Evolutionary conservation across 352 stramenopile species (phyloP).

Genomic region (Globisporangium irregulare): DNA sequence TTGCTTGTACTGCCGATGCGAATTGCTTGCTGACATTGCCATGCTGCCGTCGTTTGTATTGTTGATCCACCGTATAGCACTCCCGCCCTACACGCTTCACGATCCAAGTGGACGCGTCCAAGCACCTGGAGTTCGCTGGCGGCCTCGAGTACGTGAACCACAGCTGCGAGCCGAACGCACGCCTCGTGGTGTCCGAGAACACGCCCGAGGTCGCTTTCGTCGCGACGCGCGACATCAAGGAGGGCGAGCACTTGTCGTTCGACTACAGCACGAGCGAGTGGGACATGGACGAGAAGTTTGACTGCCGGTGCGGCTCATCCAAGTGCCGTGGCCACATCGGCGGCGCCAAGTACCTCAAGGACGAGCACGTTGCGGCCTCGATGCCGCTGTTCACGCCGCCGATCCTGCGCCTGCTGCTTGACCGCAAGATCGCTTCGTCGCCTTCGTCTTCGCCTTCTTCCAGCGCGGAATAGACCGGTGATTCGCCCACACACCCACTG

Average conservation of each 20-base stretch:
- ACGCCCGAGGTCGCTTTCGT: conserved; percentile 73
- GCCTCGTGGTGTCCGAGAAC: conserved; percentile 74
- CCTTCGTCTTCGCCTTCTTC: neutral
- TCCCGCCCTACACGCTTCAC: conserved; percentile 76
- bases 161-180: conserved; percentile 82
- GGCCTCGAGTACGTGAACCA: conserved; percentile 89
- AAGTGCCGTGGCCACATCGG: conserved; percentile 67
- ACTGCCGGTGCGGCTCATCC: conserved; percentile 69
- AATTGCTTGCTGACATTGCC: neutral
- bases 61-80: conserved; percentile 22
- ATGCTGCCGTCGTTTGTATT: neutral
- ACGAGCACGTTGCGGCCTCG: conserved; percentile 42
- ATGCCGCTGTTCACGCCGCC: conserved; percentile 73
- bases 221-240: conserved; percentile 64
- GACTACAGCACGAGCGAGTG: conserved; percentile 90
- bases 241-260: conserved; percentile 79
- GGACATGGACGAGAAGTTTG: conserved; percentile 91
- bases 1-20: neutral
- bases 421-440: conserved; percentile 35
- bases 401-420: conserved; percentile 63
- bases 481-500: neutral
- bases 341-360: conserved; percentile 79
- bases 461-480: conserved; percentile 3
- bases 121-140: conserved; percentile 82
- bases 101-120: conserved; percentile 67